These are phyloP conservation scores for Aspergillus pseudoviridinutans DNA, from an alignment of 2,329 filamentous ascomycete genomes.

Conservation along the genomic window DNA sequence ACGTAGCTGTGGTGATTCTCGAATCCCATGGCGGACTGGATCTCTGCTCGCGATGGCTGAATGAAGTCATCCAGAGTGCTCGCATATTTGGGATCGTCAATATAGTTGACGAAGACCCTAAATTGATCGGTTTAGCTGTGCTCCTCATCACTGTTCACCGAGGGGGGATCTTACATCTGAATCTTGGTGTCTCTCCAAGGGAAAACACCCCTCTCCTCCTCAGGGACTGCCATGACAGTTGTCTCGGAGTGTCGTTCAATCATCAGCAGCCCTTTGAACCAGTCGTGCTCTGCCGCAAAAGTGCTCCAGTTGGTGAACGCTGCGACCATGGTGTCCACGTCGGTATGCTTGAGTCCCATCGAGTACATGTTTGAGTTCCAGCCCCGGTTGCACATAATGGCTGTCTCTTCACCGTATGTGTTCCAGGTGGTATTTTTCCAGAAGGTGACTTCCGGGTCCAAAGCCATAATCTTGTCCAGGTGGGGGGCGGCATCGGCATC, in stretches of 20 bases:
- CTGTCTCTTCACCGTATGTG: background rate
- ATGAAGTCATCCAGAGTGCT: background rate
- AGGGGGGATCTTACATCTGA: background rate
- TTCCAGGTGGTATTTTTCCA: background rate
- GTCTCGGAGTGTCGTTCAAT: background rate
- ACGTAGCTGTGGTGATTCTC: background rate
- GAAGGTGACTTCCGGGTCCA: background rate
- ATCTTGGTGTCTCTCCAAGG: background rate
- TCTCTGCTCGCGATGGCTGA: background rate
- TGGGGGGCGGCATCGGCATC: background rate
- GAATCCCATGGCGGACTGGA: background rate
- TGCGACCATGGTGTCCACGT: background rate
- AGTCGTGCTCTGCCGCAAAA: background rate
- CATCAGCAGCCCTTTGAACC: background rate
- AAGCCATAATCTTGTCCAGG: background rate
- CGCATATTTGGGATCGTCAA: background rate
- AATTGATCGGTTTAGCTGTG: background rate
- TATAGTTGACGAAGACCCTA: background rate
- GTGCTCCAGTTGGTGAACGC: background rate
- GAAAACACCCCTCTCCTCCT: background rate
- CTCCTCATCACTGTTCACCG: background rate
- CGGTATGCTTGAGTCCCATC: background rate
- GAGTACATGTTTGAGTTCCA: background rate
- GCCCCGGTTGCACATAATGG: background rate
- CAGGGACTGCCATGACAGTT: background rate